A percentile compares a stretch with the other conserved stretches of the same genome.
Conservation (phyloP, 2,329 filamentous ascomycete species). For the Cordyceps pruinosa region DNA sequence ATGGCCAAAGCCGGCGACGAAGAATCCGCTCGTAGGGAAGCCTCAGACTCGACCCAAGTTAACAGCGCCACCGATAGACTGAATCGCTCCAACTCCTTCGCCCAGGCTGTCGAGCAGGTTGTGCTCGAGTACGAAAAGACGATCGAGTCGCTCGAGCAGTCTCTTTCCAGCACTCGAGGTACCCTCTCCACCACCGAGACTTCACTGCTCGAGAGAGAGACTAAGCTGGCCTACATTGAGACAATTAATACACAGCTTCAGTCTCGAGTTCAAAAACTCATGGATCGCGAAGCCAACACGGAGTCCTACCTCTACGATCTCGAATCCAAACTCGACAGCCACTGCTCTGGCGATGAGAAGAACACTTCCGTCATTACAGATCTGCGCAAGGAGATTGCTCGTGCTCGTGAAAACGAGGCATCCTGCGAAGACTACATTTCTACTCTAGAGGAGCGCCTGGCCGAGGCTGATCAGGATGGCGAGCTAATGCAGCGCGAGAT, state of each 20-base stretch:
- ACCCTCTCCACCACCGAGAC: slow-evolving; percentile 82
- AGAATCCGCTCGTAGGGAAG: slow-evolving; percentile 46
- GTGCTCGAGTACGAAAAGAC: slow-evolving; percentile 98
- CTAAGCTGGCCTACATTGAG: slow-evolving; percentile 86
- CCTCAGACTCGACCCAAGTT: slow-evolving; percentile 52
- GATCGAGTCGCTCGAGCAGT: slow-evolving; percentile 87
- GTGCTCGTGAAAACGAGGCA: slow-evolving; percentile 82
- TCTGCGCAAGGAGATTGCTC: slow-evolving; percentile 82
- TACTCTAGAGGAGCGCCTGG: slow-evolving; percentile 87
- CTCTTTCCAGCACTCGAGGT: slow-evolving; percentile 78
- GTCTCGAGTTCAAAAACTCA: slow-evolving; percentile 80
- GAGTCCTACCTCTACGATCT: slow-evolving; percentile 90
- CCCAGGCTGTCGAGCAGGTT: slow-evolving; percentile 90
- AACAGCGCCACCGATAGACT: slow-evolving; percentile 80
- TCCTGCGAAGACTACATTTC: slow-evolving; percentile 95
- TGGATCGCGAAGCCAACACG: slow-evolving; percentile 85
- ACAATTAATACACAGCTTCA: slow-evolving; percentile 89
- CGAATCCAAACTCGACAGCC: slow-evolving; percentile 82
- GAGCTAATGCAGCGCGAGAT: slow-evolving; percentile 97
- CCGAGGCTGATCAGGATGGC: slow-evolving; percentile 90
- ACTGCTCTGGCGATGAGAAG: slow-evolving; percentile 87
- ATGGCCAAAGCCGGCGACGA: slow-evolving; percentile 79
- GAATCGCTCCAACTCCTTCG: slow-evolving; percentile 92
- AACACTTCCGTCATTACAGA: slow-evolving; percentile 79
- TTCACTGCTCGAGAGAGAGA: slow-evolving; percentile 82